Conservation (phyloP, 75 land plant genomes). For the Sequoiadendron giganteum region DNA sequence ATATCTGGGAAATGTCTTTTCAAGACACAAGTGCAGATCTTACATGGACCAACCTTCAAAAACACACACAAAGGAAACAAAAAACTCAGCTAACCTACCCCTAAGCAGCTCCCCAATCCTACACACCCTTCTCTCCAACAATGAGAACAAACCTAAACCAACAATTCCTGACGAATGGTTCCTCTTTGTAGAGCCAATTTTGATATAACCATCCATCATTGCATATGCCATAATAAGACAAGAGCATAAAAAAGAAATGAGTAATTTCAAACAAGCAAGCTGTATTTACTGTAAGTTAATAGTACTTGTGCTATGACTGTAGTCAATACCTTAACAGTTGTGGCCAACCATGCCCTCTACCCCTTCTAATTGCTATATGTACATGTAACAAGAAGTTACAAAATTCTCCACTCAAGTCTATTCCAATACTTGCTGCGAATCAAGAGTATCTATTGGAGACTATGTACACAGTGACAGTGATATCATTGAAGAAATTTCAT, state of each 20-base stretch:
- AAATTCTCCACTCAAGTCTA: neutral
- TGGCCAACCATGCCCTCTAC: neutral
- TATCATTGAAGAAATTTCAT: too few relatives aligned
- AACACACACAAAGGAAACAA: too few relatives aligned
- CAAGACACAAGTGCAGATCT: too few relatives aligned
- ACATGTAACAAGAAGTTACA: neutral
- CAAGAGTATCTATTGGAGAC: neutral
- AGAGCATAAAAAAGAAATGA: neutral
- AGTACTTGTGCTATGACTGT: neutral
- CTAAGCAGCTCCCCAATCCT: too few relatives aligned
- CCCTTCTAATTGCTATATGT: neutral
- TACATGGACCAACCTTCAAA: too few relatives aligned
- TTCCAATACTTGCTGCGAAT: too few relatives aligned
- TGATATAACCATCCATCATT: neutral
- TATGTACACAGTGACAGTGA: neutral
- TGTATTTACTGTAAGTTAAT: neutral
- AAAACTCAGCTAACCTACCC: too few relatives aligned
- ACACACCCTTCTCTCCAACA: neutral
- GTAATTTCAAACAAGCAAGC: too few relatives aligned
- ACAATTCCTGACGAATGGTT: too few relatives aligned
- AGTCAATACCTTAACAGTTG: neutral
- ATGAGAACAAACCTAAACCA: neutral
- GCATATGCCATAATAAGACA: neutral
- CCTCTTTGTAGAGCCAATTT: too few relatives aligned
- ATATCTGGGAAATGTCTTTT: too few relatives aligned